Evolutionary conservation across 2,329 filamentous ascomycete species (phyloP), one percentile per base, ranked within the genome.

Genomic region (Fusarium sacchari): DNA sequence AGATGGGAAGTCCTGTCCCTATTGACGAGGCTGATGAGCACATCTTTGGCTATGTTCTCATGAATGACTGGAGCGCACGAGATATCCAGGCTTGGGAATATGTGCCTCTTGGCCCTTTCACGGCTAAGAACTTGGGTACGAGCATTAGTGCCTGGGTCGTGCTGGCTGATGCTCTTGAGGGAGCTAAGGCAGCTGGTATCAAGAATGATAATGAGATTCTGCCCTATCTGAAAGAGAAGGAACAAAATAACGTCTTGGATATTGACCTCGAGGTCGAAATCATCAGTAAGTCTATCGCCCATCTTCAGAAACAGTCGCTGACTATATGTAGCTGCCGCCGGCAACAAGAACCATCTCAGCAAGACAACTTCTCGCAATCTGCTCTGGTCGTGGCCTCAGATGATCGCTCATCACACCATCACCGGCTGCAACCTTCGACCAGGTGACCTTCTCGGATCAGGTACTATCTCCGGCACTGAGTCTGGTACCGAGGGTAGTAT

Each of bases 361-460:
- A 77, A 74, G 47, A 83, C 82, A 11, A 83, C 78, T 55, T 80
- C 82, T 3, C 80, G 74, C 26, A 81, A 86, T 57, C 85, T 96
- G 3, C 86, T 96, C 4, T 96, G 91, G 87, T 95, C 93, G 0
- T 96, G 94, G 84, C 88, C 92, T 2, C 94, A 96, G 79, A 95
- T 96, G 93, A 84, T 96, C 39, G 89, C 94, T 1, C 94, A 96
- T 81, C 94, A 96, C 80, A 91, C 92, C 6, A 88, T 94, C 65
- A 92, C 91, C 0, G 94, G 94, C 12, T 96, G 94, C 81, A 90
- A 91, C 13, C 87, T 96, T 82, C 88, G 90, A 11, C 87, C 91
- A 0, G 94, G 94, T 49, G 94, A 97, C 78, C 80, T 96, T 47
- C 83, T 97, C 2, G 94, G 93, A 5, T 93, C 91, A 2, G 94